Evolutionary conservation across 257 asterid genomes (phyloP).

Genomic region (Coffea eugenioides): DNA sequence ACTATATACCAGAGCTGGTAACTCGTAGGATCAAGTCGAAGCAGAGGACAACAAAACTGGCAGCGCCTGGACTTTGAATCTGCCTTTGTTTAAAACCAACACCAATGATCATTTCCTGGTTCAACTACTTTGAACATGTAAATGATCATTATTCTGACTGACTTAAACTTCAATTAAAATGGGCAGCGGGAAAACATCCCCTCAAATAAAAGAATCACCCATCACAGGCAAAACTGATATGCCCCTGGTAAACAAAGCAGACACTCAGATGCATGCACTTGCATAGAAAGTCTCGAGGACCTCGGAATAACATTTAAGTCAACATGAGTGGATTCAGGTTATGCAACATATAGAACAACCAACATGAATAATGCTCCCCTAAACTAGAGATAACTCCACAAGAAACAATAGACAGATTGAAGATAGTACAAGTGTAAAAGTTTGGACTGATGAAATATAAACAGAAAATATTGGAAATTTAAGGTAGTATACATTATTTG

Average conservation of each 20-base stretch:
- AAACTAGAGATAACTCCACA: background rate
- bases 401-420: background rate
- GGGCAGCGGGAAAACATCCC: background rate
- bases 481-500: background rate
- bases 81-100: background rate
- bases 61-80: background rate
- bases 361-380: background rate
- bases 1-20: background rate
- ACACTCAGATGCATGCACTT: background rate
- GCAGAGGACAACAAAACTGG: background rate
- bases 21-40: background rate
- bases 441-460: too few relatives aligned
- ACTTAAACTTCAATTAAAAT: background rate
- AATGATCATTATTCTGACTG: background rate
- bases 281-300: background rate
- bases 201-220: background rate
- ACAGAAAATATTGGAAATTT: background rate
- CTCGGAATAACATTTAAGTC: background rate
- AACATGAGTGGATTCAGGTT: background rate
- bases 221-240: background rate
- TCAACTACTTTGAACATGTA: background rate
- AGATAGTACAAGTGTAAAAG: background rate
- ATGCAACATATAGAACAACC: background rate
- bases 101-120: background rate
- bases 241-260: background rate